Evolutionary conservation across 352 stramenopile species (phyloP).

Genomic region (Hyaloperonospora brassicae): DNA sequence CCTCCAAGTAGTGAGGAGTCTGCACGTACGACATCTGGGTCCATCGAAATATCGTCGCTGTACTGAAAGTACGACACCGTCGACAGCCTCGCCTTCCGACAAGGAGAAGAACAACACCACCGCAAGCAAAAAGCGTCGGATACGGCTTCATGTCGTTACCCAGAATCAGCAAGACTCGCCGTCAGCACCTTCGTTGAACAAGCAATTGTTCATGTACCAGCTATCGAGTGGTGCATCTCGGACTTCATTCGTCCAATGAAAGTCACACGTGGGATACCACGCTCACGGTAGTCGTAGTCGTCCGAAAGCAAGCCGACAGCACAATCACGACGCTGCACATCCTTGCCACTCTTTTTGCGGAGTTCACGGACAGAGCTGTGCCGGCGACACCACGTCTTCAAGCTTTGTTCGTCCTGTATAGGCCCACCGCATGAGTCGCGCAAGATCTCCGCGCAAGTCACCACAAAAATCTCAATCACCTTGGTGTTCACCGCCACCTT

Average conservation of each 20-base stretch:
- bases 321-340: slow-evolving; percentile 75
- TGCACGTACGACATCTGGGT: slow-evolving; percentile 87
- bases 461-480: slow-evolving; percentile 80
- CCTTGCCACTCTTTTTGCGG: slow-evolving; percentile 71
- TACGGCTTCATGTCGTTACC: slow-evolving; percentile 91
- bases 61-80: slow-evolving; percentile 82
- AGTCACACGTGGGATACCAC: slow-evolving; percentile 73
- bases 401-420: slow-evolving; percentile 58
- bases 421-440: slow-evolving; percentile 77
- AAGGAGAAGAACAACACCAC: slow-evolving; percentile 88
- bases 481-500: slow-evolving; percentile 89
- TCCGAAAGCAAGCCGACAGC: slow-evolving; percentile 79
- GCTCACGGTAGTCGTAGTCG: slow-evolving; percentile 88
- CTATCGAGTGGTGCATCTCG: too few relatives aligned
- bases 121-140: slow-evolving; percentile 79
- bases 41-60: slow-evolving; percentile 84
- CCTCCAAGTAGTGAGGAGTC: too few relatives aligned
- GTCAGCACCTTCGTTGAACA: slow-evolving; percentile 86
- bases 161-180: slow-evolving; percentile 85
- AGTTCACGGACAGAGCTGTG: too few relatives aligned
- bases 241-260: too few relatives aligned
- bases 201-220: slow-evolving; percentile 86
- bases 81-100: too few relatives aligned
- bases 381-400: slow-evolving; percentile 81
- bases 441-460: slow-evolving; percentile 67